phyloP scores from a whole-genome alignment of 495 filamentous ascomycete species.

The Rusavskia elegans region DNA sequence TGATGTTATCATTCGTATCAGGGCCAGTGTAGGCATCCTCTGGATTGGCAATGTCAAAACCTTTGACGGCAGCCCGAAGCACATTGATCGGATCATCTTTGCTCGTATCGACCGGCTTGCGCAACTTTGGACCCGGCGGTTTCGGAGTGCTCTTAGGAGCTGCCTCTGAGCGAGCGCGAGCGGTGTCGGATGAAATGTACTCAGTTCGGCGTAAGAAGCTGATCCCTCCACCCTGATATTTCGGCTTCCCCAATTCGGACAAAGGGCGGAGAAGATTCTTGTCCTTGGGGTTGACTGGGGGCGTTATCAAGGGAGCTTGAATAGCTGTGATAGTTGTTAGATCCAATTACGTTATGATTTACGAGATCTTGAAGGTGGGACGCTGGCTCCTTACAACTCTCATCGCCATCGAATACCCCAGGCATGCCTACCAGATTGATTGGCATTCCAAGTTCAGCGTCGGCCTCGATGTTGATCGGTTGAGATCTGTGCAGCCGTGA shows the following conservation, averaged over 20 bases:
- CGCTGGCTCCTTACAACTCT: constrained; percentile 57
- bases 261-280: constrained; percentile 64
- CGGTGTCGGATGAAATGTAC: constrained; percentile 63
- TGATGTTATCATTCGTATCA: constrained; percentile 29
- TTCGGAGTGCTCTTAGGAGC: constrained; percentile 20
- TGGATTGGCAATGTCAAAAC: constrained; percentile 71
- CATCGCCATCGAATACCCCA: constrained; percentile 85
- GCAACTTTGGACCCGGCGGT: constrained; percentile 22
- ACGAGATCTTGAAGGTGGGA: no score
- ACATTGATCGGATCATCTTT: constrained; percentile 73
- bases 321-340: constrained; percentile 41
- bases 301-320: constrained; percentile 52
- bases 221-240: constrained; percentile 48
- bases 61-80: constrained; percentile 63
- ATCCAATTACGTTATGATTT: no score
- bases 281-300: constrained; percentile 65
- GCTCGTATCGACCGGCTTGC: constrained; percentile 26
- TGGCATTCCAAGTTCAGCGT: constrained; percentile 95
- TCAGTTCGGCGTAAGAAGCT: constrained; percentile 94
- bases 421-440: constrained; percentile 91
- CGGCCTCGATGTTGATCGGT: constrained; percentile 88
- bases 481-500: constrained; percentile 78
- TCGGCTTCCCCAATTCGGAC: constrained; percentile 66
- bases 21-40: constrained; percentile 40
- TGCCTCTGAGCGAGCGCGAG: constrained; percentile 24